Base-by-base conservation (phyloP, 495 filamentous ascomycete species). In the Neurospora pannonica region DNA sequence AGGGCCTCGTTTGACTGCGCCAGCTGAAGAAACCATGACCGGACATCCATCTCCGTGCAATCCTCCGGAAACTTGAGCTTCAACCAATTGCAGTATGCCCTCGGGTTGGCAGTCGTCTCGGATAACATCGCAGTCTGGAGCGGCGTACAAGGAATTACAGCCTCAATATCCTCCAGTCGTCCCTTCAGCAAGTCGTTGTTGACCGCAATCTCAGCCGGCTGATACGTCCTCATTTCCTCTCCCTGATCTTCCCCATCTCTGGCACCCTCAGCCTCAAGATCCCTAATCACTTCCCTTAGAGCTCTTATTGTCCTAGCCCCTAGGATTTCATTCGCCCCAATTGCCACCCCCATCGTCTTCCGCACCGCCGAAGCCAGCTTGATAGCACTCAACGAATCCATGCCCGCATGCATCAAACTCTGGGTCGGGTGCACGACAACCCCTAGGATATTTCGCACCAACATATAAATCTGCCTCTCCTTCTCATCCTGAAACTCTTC, bases 41-140 rank as follows among this genome's bases (percentile, higher is more conserved):
- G 81, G 19, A 92, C 77, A 17, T 77, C 72, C 3, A 78, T 37
- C 0, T 76, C 40, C 9, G 71, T 69, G 74, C 80, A 74, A 13
- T 79, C 74, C 8, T 74, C 74, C 8, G 84, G 78, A 42, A 92
- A 79, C 6, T 85, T 81, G 10, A 95, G 77, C 75, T 92, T 87
- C 19, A 93, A 83, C 88, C 89, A 92, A 77, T 97, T 97, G 79
- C 90, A 90, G 79, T 97, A 95, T 10, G 90, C 84, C 38, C 81
- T 82, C 1, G 79, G 43, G 43, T 89, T 79, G 39, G 84, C 84
- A 7, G 81, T 78, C 2, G 91, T 93, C 77, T 94, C 92, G 4
- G 87, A 81, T 5, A 97, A 82, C 93, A 97, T 95, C n/a, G 91
- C 89, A 28, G 86, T 81, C 74, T 97, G 93, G 8, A 94, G 85